Evolutionary conservation across 176 grass and related monocot species (phyloP).

Genomic region (Guadua angustifolia): DNA sequence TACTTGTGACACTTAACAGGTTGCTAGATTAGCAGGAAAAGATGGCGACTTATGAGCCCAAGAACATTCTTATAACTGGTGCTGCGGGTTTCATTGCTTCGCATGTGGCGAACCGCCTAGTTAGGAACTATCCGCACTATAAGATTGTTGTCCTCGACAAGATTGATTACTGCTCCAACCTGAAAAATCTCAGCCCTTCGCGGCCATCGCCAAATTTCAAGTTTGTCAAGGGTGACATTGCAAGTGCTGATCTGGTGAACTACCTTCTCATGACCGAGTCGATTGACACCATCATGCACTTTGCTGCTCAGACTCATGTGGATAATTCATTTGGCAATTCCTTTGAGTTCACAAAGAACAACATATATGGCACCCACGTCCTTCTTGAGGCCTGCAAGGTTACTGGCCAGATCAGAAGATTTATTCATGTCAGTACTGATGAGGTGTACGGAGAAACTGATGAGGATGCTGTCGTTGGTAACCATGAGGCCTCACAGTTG

Average conservation of each 20-base stretch:
- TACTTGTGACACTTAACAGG: slow-evolving; percentile 15
- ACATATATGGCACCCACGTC: slow-evolving; percentile 82
- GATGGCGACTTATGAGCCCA: slow-evolving; percentile 67
- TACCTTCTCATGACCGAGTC: slow-evolving; percentile 76
- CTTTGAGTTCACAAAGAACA: slow-evolving; percentile 89
- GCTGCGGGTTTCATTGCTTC: slow-evolving; percentile 83
- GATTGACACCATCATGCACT: slow-evolving; percentile 89
- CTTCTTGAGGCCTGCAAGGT: slow-evolving; percentile 88
- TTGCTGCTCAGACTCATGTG: slow-evolving; percentile 84
- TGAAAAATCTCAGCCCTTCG: slow-evolving; percentile 65
- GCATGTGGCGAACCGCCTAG: slow-evolving; percentile 73
- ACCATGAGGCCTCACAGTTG: slow-evolving; percentile 78
- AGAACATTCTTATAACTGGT: slow-evolving; percentile 85
- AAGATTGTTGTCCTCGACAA: slow-evolving; percentile 85
- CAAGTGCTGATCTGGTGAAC: slow-evolving; percentile 81
- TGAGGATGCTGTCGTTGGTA: slow-evolving; percentile 77
- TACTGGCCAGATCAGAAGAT: slow-evolving; percentile 72
- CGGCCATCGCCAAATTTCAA: slow-evolving; percentile 65
- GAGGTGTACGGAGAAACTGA: slow-evolving; percentile 85
- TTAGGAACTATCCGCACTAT: slow-evolving; percentile 71
- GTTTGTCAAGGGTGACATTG: slow-evolving; percentile 90
- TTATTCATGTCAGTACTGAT: slow-evolving; percentile 85
- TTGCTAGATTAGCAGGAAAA: slow-evolving; percentile 13
- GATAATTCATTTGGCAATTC: slow-evolving; percentile 91
- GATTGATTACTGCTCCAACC: slow-evolving; percentile 78